Evolutionary conservation across 164 flowering plant species (phyloP).

Genomic region (Platanus orientalis): DNA sequence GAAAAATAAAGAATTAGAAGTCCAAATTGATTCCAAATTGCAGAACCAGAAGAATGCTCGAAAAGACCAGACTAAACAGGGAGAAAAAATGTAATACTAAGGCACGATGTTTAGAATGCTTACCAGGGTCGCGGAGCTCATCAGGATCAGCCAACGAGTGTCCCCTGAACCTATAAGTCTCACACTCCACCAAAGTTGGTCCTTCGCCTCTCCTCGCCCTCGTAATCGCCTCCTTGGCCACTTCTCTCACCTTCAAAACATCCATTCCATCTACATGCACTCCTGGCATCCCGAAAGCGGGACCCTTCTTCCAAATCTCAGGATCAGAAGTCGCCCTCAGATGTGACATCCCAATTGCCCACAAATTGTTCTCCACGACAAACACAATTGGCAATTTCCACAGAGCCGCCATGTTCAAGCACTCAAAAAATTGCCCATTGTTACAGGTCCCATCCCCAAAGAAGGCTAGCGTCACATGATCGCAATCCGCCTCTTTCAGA

Average conservation of each 20-base stretch:
- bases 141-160: constrained; percentile 99
- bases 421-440: constrained; percentile 95
- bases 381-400: constrained; percentile 93
- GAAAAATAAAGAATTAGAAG: too few species aligned
- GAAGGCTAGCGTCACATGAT: constrained; percentile 75
- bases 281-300: constrained; percentile 96
- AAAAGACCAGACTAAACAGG: not conserved
- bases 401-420: constrained; percentile 95
- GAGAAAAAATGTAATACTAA: not conserved
- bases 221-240: constrained; percentile 81
- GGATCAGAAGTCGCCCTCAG: constrained; percentile 94
- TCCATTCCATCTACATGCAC: constrained; percentile 99
- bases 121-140: constrained; percentile 98
- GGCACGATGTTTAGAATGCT: constrained; percentile 9
- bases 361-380: constrained; percentile 96
- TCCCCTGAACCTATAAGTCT: constrained; percentile 92
- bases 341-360: constrained; percentile 99
- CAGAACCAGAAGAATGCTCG: constrained; percentile 2
- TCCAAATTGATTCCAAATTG: too few species aligned
- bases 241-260: constrained; percentile 96
- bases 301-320: constrained; percentile 86
- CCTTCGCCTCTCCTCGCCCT: constrained; percentile 97
- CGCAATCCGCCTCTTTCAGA: constrained; percentile 60
- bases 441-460: constrained; percentile 94
- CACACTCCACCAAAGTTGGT: constrained; percentile 91